Conservation (phyloP, 306 rosid genomes). For the Acmispon strigosus region DNA sequence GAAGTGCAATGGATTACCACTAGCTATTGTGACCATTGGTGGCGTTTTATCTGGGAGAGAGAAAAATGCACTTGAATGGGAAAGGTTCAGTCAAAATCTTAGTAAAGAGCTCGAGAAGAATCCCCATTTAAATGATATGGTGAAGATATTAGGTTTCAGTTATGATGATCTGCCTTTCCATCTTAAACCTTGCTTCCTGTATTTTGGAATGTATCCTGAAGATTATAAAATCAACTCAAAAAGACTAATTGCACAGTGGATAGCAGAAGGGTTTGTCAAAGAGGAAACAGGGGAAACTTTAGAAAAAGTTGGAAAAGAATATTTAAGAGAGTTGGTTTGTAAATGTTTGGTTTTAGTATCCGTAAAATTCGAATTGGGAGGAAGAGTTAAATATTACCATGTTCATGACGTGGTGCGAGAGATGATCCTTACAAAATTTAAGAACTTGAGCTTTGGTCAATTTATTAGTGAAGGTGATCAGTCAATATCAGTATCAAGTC, state of each 20-base stretch:
- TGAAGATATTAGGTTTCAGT: background rate
- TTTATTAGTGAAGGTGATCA: background rate
- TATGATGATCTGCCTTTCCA: background rate
- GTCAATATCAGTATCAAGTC: background rate
- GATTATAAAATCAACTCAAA: background rate
- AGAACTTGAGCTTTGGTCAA: background rate
- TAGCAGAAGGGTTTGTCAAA: slow-evolving; percentile 20
- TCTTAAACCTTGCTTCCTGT: background rate
- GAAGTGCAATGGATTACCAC: background rate
- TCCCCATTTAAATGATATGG: background rate
- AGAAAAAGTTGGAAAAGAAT: background rate
- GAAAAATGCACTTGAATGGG: background rate
- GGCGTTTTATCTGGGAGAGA: background rate
- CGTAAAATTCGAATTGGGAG: background rate
- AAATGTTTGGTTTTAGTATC: slow-evolving; percentile 3
- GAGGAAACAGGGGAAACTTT: background rate
- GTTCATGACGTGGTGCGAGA: background rate
- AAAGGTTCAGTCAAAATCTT: background rate
- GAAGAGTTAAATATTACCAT: background rate
- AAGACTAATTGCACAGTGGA: background rate
- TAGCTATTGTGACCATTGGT: background rate
- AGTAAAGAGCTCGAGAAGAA: background rate
- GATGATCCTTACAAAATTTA: background rate
- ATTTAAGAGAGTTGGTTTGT: background rate
- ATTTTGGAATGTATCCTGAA: slow-evolving; percentile 14